Evolutionary conservation across 139 green algal species (phyloP).

Genomic region (Coelastrella sp.): DNA sequence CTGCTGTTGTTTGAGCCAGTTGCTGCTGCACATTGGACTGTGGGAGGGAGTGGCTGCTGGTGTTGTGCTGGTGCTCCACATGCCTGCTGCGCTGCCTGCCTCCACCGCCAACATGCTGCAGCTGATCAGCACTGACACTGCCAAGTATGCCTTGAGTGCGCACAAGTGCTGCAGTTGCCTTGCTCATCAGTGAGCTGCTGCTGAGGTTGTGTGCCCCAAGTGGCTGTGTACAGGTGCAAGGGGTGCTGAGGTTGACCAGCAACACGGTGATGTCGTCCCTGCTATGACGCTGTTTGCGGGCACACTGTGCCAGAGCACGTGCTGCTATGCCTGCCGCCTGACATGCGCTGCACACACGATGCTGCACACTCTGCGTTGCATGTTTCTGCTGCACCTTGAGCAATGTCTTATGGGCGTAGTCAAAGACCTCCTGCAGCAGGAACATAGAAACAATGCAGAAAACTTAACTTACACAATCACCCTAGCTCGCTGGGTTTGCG

Average conservation of each 20-base stretch:
- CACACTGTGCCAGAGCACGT: conserved; percentile 38
- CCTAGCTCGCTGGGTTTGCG: not conserved
- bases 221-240: conserved; percentile 11
- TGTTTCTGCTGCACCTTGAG: conserved; percentile 31
- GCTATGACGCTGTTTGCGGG: conserved; percentile 44
- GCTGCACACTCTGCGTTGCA: not conserved
- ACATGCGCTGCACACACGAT: conserved; percentile 19
- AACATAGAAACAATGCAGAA: not conserved
- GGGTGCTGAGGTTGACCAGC: conserved; percentile 49
- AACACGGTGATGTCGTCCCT: conserved; percentile 58
- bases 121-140: conserved; percentile 4
- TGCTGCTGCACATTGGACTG: not conserved
- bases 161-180: not conserved
- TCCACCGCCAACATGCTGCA: not conserved
- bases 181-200: conserved; percentile 20
- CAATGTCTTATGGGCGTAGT: conserved; percentile 25
- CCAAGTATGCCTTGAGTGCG: conserved; percentile 6
- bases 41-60: not conserved
- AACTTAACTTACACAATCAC: not conserved
- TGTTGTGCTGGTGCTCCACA: not conserved
- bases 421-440: conserved; percentile 38
- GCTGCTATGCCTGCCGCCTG: conserved; percentile 46
- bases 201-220: not conserved
- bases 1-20: not conserved
- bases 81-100: not conserved